These are phyloP conservation scores for Penicillium sp. DNA, from an alignment of 2,329 filamentous ascomycete species.

Conservation along the genomic window DNA sequence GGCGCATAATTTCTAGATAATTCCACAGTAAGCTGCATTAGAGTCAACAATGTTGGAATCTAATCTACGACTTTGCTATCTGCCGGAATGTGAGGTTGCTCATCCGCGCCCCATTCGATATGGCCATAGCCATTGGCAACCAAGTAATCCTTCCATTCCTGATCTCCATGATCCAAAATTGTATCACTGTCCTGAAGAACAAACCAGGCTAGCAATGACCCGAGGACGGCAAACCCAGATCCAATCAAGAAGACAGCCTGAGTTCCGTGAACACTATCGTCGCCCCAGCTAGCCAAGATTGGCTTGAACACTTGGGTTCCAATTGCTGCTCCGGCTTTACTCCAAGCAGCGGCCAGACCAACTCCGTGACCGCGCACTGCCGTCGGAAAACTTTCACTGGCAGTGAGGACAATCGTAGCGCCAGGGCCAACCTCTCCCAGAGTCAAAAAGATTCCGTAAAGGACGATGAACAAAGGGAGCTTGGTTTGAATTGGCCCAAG, in stretches of 20 bases:
- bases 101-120: constrained; percentile 27
- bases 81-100: not conserved
- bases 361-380: constrained; percentile 53
- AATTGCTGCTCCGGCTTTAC: constrained; percentile 55
- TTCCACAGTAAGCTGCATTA: not conserved
- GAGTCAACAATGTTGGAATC: not conserved
- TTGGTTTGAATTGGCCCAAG: constrained; percentile 48
- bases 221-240: constrained; percentile 52
- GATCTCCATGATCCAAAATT: constrained; percentile 48
- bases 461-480: constrained; percentile 54
- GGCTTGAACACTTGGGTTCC: constrained; percentile 56
- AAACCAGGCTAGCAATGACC: constrained; percentile 48
- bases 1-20: too few relatives aligned
- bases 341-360: constrained; percentile 51
- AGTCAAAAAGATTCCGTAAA: constrained; percentile 55
- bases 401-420: constrained; percentile 38
- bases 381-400: constrained; percentile 54
- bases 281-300: constrained; percentile 49
- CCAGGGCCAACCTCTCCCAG: constrained; percentile 56
- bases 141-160: constrained; percentile 49
- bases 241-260: constrained; percentile 56
- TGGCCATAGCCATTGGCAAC: constrained; percentile 43
- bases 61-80: constrained; percentile 2
- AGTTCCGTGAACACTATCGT: constrained; percentile 46
- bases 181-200: constrained; percentile 49